Percentiles rank a stretch among this genome's conserved stretches.
Evolutionary conservation across 2,329 filamentous ascomycete species (phyloP).

Genomic region (Ceratocystis cacaofunesta): DNA sequence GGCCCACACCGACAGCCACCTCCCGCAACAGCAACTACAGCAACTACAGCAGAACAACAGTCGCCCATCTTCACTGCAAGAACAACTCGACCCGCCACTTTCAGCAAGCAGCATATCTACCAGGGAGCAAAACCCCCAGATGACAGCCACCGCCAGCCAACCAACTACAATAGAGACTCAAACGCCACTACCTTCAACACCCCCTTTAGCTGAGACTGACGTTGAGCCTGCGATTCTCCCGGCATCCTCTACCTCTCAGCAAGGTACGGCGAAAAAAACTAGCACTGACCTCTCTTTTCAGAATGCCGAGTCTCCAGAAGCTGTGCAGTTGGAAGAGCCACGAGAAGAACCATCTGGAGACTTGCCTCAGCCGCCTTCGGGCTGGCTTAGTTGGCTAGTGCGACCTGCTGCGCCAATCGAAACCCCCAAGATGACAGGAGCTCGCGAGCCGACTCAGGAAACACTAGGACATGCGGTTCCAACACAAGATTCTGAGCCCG

Average conservation of each 20-base stretch:
- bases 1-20: background rate
- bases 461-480: background rate
- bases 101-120: background rate
- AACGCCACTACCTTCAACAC: background rate
- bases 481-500: background rate
- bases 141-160: background rate
- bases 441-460: background rate
- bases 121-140: background rate
- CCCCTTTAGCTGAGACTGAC: no score
- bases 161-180: background rate
- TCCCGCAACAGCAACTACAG: no score
- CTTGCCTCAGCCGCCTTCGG: slow-evolving; percentile 20
- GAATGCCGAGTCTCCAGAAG: background rate
- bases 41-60: background rate
- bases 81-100: background rate
- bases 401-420: slow-evolving; percentile 22
- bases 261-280: no score
- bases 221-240: no score
- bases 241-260: no score
- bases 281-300: no score
- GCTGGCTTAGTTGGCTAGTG: slow-evolving; percentile 42
- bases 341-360: background rate
- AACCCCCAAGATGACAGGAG: background rate
- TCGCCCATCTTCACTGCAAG: background rate
- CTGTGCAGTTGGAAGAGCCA: background rate